Evolutionary conservation across 768 basidiomycete species (phyloP).

Genomic region (Pleurotus pulmonarius): DNA sequence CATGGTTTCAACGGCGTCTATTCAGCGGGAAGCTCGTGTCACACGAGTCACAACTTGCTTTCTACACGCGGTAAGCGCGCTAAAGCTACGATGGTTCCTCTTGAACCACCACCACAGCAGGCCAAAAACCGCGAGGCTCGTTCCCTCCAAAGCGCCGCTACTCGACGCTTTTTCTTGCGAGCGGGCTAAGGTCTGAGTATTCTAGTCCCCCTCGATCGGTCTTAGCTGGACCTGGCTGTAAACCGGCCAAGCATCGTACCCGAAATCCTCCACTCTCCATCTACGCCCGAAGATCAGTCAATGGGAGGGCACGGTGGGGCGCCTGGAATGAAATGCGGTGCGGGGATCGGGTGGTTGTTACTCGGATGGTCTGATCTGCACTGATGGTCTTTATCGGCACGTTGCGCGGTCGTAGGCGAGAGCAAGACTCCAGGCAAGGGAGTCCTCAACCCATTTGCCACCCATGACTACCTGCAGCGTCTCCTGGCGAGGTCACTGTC

Average conservation of each 20-base stretch:
- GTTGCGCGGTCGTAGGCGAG: not conserved
- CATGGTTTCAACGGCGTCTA: not conserved
- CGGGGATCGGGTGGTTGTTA: constrained; percentile 42
- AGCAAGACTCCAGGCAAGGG: not conserved
- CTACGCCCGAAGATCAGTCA: constrained; percentile 39
- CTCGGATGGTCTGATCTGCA: constrained; percentile 4
- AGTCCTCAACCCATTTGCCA: no score
- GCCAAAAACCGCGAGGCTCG: constrained; percentile 68
- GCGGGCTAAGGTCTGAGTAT: constrained; percentile 85
- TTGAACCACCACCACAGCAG: constrained; percentile 2
- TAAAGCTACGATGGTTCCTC: no score
- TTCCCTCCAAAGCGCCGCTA: constrained; percentile 39
- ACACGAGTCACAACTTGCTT: no score
- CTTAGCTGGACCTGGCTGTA: constrained; percentile 59
- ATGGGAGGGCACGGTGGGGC: constrained; percentile 30
- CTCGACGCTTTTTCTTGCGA: constrained; percentile 37
- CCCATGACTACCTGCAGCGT: no score
- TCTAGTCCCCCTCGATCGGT: constrained; percentile 58
- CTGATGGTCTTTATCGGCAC: constrained; percentile 1
- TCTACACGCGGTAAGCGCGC: no score
- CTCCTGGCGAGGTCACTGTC: not conserved
- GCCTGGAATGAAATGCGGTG: constrained; percentile 51
- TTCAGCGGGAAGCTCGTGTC: not conserved
- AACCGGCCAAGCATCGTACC: constrained; percentile 60
- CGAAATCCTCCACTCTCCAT: constrained; percentile 46